Evolutionary conservation across 129 eudicot genomes (phyloP).

Genomic region (Erigeron canadensis): DNA sequence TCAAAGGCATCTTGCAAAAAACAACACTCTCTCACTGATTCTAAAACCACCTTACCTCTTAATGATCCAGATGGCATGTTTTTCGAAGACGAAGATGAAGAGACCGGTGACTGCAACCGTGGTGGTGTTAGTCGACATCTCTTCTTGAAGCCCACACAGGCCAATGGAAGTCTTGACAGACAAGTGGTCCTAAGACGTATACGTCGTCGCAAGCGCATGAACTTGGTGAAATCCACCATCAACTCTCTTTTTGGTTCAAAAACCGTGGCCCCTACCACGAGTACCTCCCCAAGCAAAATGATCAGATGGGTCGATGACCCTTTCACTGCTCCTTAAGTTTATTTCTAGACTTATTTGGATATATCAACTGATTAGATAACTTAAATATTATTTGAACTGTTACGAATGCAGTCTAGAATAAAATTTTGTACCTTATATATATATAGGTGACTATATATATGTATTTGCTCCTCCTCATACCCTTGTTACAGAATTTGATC

Average conservation of each 20-base stretch:
- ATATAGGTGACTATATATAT: neutral
- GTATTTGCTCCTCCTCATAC: no score
- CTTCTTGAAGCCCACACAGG: conserved; percentile 12
- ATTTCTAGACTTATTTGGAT: neutral
- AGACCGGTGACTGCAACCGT: neutral
- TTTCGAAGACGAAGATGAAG: conserved; percentile 9
- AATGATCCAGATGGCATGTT: conserved; percentile 12
- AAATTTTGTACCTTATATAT: no score
- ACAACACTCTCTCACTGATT: conserved; percentile 18
- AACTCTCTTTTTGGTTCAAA: conserved; percentile 36
- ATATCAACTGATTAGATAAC: no score
- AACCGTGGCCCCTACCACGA: neutral
- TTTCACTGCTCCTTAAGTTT: conserved; percentile 56
- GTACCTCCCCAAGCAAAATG: conserved; percentile 7
- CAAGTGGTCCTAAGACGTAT: conserved; percentile 61
- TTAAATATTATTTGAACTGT: no score
- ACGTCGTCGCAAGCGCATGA: conserved; percentile 59
- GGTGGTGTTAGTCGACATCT: conserved; percentile 14
- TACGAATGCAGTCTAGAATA: no score
- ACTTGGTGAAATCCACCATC: conserved; percentile 39
- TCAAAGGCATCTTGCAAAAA: conserved; percentile 26
- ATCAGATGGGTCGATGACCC: conserved; percentile 64
- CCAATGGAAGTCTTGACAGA: conserved; percentile 40
- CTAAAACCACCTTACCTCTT: conserved; percentile 9
- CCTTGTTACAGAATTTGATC: no score